These are phyloP conservation scores for Infundibulicybe gibba DNA, from an alignment of 768 basidiomycete species.

Conservation along the genomic window DNA sequence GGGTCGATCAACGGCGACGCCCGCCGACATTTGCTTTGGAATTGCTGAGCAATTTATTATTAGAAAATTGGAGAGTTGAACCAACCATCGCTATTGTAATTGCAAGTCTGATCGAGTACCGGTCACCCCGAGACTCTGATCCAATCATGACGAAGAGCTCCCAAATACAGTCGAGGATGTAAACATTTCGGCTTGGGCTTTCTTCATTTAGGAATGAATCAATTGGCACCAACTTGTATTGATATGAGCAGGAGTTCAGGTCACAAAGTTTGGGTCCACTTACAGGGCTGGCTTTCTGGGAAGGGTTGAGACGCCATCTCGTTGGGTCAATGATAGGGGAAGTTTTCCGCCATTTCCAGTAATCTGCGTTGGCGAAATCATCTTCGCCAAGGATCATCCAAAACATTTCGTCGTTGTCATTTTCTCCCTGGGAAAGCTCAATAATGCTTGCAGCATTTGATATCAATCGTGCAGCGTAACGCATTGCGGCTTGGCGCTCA, in stretches of 20 bases:
- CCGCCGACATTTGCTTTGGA: slow-evolving; percentile 48
- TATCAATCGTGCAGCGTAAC: slow-evolving; percentile 53
- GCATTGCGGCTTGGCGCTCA: slow-evolving; percentile 61
- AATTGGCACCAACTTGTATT: slow-evolving; percentile 42
- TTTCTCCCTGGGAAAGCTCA: slow-evolving; percentile 64
- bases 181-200: slow-evolving; percentile 43
- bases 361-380: slow-evolving; percentile 73
- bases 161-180: slow-evolving; percentile 73
- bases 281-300: slow-evolving; percentile 33
- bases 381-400: slow-evolving; percentile 84
- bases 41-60: not conserved
- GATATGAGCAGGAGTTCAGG: slow-evolving; percentile 1
- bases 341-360: slow-evolving; percentile 71
- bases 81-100: slow-evolving; percentile 54
- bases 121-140: slow-evolving; percentile 54
- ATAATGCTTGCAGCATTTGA: slow-evolving; percentile 33
- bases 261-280: not conserved
- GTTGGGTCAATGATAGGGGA: slow-evolving; percentile 40
- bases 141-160: slow-evolving; percentile 79
- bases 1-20: slow-evolving; percentile 52
- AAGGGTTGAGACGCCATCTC: slow-evolving; percentile 56
- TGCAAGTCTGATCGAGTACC: slow-evolving; percentile 59
- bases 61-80: not conserved
- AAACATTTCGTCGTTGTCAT: slow-evolving; percentile 73
- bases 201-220: slow-evolving; percentile 37